These are phyloP conservation scores for Spiraea crenata DNA, from an alignment of 331 rosid genomes.

Conservation along the genomic window DNA sequence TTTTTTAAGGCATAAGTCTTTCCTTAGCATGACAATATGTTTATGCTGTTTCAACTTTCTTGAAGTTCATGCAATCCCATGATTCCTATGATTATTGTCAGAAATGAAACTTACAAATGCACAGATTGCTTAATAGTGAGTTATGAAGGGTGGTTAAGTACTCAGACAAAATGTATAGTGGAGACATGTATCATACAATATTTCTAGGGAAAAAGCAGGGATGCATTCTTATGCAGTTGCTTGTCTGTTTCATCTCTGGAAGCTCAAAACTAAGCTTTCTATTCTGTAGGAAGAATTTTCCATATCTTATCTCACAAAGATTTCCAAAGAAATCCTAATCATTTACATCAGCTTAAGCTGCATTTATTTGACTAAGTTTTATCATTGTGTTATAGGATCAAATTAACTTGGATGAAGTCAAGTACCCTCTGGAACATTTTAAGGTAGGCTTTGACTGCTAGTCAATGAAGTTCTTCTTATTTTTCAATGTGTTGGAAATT, in stretches of 20 bases:
- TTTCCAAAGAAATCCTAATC: too few species aligned
- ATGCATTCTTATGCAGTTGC: background rate
- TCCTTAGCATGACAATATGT: slow-evolving; percentile 18
- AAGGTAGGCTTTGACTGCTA: slow-evolving; percentile 47
- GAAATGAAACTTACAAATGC: slow-evolving; percentile 3
- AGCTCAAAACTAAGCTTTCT: background rate
- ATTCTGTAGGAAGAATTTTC: background rate
- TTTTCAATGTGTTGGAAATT: slow-evolving; percentile 3
- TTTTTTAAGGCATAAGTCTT: slow-evolving; percentile 67
- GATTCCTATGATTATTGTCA: background rate
- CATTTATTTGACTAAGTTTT: slow-evolving; percentile 18
- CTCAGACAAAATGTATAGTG: background rate
- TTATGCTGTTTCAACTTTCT: slow-evolving; percentile 9
- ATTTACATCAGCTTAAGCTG: background rate
- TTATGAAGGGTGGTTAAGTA: background rate
- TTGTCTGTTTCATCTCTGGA: background rate
- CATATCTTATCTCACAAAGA: too few species aligned
- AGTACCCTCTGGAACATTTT: slow-evolving; percentile 72
- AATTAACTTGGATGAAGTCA: slow-evolving; percentile 78
- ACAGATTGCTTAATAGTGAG: background rate
- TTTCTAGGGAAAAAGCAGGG: background rate
- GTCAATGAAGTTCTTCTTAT: slow-evolving; percentile 17
- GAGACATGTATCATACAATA: background rate
- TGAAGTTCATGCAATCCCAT: background rate
- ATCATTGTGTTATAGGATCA: slow-evolving; percentile 66